Evolutionary conservation across 345 rosid species (phyloP).

Genomic region (Mallotus nudiflorus): DNA sequence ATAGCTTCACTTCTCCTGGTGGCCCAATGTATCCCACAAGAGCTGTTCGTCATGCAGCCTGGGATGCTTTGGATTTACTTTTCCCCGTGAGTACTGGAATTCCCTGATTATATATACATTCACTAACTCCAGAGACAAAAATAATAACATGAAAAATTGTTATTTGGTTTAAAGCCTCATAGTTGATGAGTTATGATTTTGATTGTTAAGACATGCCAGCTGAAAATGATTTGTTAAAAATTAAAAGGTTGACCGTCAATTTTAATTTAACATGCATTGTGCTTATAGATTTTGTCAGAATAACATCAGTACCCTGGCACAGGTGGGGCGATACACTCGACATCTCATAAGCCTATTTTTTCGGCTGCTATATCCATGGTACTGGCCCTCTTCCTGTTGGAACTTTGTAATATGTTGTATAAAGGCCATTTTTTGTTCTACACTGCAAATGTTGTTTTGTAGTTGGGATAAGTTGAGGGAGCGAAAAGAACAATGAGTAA

Average conservation of each 20-base stretch:
- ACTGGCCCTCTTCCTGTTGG: conserved; percentile 99
- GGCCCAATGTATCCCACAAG: conserved; percentile 99
- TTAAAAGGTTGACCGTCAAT: not conserved
- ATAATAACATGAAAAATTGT: not conserved
- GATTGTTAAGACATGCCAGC: not conserved
- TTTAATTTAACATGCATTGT: not conserved
- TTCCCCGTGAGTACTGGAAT: conserved; percentile 72
- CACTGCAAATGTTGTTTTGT: conserved; percentile 52
- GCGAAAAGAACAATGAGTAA: conserved; percentile 31
- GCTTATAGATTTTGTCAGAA: not conserved
- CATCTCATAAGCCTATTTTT: conserved; percentile 95
- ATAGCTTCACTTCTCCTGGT: conserved; percentile 96
- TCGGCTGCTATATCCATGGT: conserved; percentile 94
- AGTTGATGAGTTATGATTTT: not conserved
- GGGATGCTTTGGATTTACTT: conserved; percentile 91
- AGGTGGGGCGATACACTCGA: conserved; percentile 94
- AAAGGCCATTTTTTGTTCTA: conserved; percentile 52
- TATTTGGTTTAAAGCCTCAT: not conserved
- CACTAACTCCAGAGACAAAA: not conserved
- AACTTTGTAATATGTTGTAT: conserved; percentile 74
- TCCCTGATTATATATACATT: not conserved
- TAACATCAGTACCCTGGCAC: conserved; percentile 23
- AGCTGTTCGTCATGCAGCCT: conserved; percentile 97
- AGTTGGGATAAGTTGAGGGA: conserved; percentile 51
- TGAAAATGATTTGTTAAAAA: not conserved